A percentile compares a stretch with the other conserved stretches of the same genome.
Evolutionary conservation across 23 red algal genomes (phyloP).

Genomic region (Gracilariopsis chorda): DNA sequence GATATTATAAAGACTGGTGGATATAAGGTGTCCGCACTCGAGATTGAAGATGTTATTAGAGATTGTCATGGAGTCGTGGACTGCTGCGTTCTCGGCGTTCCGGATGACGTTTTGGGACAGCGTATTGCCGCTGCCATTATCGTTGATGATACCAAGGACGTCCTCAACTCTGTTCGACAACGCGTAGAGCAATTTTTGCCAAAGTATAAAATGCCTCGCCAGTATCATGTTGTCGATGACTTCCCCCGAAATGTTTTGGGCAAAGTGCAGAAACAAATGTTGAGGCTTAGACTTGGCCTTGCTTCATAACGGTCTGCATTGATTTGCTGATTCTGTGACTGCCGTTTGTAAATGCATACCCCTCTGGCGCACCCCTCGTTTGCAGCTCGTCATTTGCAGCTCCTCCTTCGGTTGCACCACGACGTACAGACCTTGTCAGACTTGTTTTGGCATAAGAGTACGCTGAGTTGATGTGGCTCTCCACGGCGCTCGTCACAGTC

Average conservation of each 20-base stretch:
- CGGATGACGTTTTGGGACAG: slow-evolving; percentile 72
- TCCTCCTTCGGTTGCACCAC: too few species aligned
- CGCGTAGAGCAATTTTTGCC: slow-evolving; percentile 45
- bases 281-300: background rate
- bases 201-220: slow-evolving; percentile 67
- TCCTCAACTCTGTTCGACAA: background rate
- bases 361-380: too few species aligned
- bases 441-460: too few species aligned
- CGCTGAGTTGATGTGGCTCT: too few species aligned
- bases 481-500: too few species aligned
- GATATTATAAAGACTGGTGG: slow-evolving; percentile 91
- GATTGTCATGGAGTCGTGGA: slow-evolving; percentile 55
- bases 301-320: background rate
- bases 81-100: slow-evolving; percentile 67
- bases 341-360: too few species aligned
- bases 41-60: slow-evolving; percentile 74
- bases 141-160: slow-evolving; percentile 20
- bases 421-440: too few species aligned
- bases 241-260: slow-evolving; percentile 86
- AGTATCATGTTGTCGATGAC: slow-evolving; percentile 45
- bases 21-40: slow-evolving; percentile 89
- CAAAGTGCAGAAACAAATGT: slow-evolving; percentile 78
- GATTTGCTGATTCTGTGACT: too few species aligned
- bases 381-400: too few species aligned
- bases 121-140: slow-evolving; percentile 60